A percentile compares a stretch with the other conserved stretches of the same genome.
Conservation (phyloP, 2,329 filamentous ascomycete genomes). For the Acarospora socialis region DNA sequence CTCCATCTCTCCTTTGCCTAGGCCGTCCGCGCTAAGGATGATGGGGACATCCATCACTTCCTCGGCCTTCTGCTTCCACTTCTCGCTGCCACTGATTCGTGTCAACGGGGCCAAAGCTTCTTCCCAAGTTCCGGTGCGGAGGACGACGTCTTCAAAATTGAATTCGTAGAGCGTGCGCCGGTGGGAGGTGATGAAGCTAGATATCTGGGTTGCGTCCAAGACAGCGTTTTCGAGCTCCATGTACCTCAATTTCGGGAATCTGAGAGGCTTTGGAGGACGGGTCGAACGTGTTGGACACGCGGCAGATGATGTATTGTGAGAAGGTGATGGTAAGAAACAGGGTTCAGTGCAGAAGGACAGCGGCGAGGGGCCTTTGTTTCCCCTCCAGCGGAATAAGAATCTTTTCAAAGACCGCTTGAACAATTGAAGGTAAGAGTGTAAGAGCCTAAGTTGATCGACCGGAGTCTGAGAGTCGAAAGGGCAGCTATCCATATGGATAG, state of each 20-base stretch:
- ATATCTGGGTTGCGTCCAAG: constrained; percentile 58
- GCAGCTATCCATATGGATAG: constrained; percentile 59
- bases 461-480: constrained; percentile 48
- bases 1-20: constrained; percentile 15
- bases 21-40: constrained; percentile 21
- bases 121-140: constrained; percentile 64
- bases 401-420: constrained; percentile 54
- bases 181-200: constrained; percentile 53
- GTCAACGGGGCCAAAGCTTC: constrained; percentile 63
- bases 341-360: constrained; percentile 56
- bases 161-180: constrained; percentile 57
- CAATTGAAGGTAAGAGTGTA: constrained; percentile 64
- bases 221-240: constrained; percentile 59
- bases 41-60: constrained; percentile 26
- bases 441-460: constrained; percentile 58
- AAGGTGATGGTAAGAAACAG: constrained; percentile 44
- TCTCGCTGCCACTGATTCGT: constrained; percentile 21
- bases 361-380: constrained; percentile 58
- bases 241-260: constrained; percentile 52
- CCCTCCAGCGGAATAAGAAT: constrained; percentile 61
- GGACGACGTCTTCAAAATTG: constrained; percentile 61
- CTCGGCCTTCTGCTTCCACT: constrained; percentile 26
- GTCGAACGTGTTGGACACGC: constrained; percentile 19
- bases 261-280: constrained; percentile 41
- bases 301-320: constrained; percentile 14